These are phyloP conservation scores for Colletotrichum lupini DNA, from an alignment of 2,329 filamentous ascomycete species.

Conservation along the genomic window DNA sequence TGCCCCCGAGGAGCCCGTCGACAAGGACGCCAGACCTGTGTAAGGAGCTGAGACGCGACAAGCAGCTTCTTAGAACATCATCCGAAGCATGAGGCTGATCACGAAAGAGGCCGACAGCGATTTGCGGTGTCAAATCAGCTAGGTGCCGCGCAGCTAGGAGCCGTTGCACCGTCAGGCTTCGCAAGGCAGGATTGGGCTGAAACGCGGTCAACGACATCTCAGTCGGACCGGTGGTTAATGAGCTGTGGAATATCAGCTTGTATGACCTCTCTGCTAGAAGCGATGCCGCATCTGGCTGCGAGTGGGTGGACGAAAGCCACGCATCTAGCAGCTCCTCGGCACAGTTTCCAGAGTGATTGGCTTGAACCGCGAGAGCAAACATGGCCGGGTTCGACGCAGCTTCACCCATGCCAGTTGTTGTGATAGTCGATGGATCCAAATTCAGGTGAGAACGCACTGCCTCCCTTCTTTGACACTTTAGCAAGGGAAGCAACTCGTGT, in stretches of 20 bases:
- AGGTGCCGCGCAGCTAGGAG: constrained; percentile 11
- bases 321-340: constrained; percentile 12
- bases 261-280: not conserved
- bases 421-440: rapidly evolving
- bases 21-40: not conserved
- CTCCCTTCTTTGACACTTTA: not conserved
- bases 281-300: not conserved
- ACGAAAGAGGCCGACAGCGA: not conserved
- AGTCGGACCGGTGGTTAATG: rapidly evolving
- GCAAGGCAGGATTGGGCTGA: not conserved
- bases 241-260: not conserved
- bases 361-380: constrained; percentile 11
- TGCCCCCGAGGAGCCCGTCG: not conserved
- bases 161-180: not conserved
- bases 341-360: not conserved
- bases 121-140: not conserved
- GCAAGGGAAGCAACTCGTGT: not conserved
- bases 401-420: not conserved
- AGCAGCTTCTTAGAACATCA: not conserved
- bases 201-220: not conserved
- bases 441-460: not conserved
- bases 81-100: not conserved
- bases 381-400: not conserved
- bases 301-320: not conserved
- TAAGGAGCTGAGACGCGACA: not conserved